A percentile compares a stretch with the other conserved stretches of the same genome.
phyloP scores from a whole-genome alignment of 2,329 filamentous ascomycete species.

The Microsporum ferrugineum region DNA sequence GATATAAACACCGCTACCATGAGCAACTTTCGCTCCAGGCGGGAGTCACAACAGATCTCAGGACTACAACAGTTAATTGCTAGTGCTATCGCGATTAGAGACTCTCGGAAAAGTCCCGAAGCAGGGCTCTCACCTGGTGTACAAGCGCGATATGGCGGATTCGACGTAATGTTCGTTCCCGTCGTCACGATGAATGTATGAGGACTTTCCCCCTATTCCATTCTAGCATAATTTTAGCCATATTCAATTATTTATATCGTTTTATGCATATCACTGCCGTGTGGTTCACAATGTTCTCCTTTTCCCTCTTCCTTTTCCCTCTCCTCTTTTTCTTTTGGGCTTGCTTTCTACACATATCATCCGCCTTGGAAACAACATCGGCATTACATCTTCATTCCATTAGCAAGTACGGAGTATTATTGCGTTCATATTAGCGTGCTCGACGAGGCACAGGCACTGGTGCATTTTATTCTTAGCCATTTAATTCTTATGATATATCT shows the following conservation, averaged over 20 bases:
- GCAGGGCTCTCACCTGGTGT: not conserved
- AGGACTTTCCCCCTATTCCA: not conserved
- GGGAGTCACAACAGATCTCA: slow-evolving; percentile 11
- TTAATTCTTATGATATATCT: not conserved
- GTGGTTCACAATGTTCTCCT: not conserved
- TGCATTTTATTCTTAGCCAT: not conserved
- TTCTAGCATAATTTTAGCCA: not conserved
- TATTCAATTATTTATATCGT: not conserved
- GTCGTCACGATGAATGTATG: slow-evolving; percentile 5
- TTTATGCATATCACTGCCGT: not conserved
- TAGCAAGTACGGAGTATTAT: slow-evolving; percentile 6
- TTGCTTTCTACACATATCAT: not conserved
- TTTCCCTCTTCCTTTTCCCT: not conserved
- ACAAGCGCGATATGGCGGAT: not conserved
- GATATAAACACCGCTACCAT: not conserved
- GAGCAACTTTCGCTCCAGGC: not conserved
- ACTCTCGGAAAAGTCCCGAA: not conserved
- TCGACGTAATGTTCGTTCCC: slow-evolving; percentile 5
- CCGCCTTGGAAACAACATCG: not conserved
- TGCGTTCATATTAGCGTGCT: not conserved
- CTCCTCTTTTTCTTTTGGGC: not conserved
- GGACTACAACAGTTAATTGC: slow-evolving; percentile 14
- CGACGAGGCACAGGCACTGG: not conserved
- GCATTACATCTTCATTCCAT: slow-evolving; percentile 11
- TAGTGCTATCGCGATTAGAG: slow-evolving; percentile 9